phyloP scores from a whole-genome alignment of 176 grass and related monocot species.

The Avena eriantha region DNA sequence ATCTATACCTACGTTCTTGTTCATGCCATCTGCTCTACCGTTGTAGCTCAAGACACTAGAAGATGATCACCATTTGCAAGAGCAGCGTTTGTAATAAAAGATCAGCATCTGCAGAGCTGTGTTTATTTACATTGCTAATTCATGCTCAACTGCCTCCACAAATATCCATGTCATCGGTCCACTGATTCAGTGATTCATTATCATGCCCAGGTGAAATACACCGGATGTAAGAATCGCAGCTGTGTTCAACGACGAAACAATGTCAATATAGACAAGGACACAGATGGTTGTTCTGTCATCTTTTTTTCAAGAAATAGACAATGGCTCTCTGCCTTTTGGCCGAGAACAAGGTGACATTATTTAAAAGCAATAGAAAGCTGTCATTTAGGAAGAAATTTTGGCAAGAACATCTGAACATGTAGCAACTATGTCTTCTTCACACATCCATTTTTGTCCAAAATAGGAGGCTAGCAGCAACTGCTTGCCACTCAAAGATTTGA shows the following conservation, averaged over 20 bases:
- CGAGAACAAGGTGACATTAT: too few relatives aligned
- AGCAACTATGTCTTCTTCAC: background rate
- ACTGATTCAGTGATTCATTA: too few relatives aligned
- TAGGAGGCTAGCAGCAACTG: background rate
- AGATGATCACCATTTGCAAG: background rate
- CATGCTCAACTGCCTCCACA: background rate
- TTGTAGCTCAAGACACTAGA: background rate
- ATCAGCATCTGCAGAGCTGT: background rate
- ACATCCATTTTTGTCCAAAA: background rate
- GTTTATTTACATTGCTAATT: background rate
- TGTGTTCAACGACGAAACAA: background rate
- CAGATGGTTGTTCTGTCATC: background rate
- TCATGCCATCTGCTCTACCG: constrained; percentile 13
- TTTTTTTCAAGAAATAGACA: background rate
- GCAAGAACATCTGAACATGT: background rate
- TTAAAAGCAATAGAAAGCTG: background rate
- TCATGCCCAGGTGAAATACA: too few relatives aligned
- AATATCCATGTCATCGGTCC: background rate
- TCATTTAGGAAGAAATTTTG: background rate
- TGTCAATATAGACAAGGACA: background rate
- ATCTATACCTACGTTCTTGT: background rate
- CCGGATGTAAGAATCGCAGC: background rate
- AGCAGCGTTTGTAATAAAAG: constrained; percentile 42
- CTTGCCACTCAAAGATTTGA: constrained; percentile 22
- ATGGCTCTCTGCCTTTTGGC: background rate